Evolutionary conservation across 2,329 filamentous ascomycete species (phyloP).

Genomic region (Cercospora nicotianae): DNA sequence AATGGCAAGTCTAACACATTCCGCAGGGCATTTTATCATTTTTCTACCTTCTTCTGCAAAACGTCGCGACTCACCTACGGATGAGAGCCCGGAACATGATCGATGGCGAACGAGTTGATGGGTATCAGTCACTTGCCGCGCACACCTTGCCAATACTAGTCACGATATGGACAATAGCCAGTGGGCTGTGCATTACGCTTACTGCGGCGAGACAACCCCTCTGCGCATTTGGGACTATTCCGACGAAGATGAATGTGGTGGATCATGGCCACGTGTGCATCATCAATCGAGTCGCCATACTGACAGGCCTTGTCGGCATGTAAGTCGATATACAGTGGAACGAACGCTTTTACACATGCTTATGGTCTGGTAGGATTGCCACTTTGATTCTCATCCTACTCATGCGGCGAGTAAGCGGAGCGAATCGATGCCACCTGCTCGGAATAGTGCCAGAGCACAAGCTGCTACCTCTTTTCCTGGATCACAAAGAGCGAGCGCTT

Average conservation of each 20-base stretch:
- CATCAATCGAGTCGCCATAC: conserved; percentile 31
- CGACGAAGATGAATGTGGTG: not conserved
- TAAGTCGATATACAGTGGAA: conserved; percentile 18
- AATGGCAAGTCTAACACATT: conserved; percentile 1
- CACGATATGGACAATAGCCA: conserved; percentile 31
- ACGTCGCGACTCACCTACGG: conserved; percentile 22
- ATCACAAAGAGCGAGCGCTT: conserved; percentile 23
- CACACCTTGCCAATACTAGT: conserved; percentile 24
- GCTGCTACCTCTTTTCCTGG: conserved; percentile 27
- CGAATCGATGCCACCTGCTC: conserved; percentile 31
- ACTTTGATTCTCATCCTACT: conserved; percentile 31
- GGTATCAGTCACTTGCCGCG: conserved; percentile 23
- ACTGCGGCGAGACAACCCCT: conserved; percentile 27
- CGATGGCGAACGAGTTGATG: conserved; percentile 23
- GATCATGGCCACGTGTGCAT: conserved; percentile 30
- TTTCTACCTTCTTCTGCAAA: conserved; percentile 26
- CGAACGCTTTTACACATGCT: conserved; percentile 6
- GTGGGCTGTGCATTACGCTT: conserved; percentile 30
- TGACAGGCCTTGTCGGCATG: conserved; percentile 30
- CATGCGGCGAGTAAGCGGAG: conserved; percentile 28
- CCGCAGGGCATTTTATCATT: conserved; percentile 25
- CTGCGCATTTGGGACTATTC: conserved; percentile 17
- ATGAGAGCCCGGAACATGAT: conserved; percentile 17
- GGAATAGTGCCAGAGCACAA: conserved; percentile 26
- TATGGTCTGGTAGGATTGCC: conserved; percentile 20